Percentiles rank a stretch among this genome's conserved stretches.
phyloP scores from a whole-genome alignment of 1,284 basidiomycete genomes.

The Ceratobasidium sp. region DNA sequence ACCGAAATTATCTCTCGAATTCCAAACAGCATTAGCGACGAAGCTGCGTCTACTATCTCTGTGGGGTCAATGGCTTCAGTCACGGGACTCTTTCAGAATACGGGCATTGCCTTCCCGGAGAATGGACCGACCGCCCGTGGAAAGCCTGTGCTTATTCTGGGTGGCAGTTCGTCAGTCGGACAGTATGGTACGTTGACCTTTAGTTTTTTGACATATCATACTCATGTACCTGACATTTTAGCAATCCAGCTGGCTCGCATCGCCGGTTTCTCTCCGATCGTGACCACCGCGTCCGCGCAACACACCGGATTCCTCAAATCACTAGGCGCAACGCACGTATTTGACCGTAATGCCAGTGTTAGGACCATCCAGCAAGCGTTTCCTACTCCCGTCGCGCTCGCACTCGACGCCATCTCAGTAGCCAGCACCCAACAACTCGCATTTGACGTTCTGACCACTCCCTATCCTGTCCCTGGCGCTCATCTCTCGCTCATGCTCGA shows the following conservation, averaged over 20 bases:
- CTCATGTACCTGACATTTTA: conserved; percentile 5
- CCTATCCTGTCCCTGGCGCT: background rate
- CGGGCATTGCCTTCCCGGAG: conserved; percentile 21
- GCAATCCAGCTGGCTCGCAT: conserved; percentile 46
- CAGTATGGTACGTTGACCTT: conserved; percentile 7
- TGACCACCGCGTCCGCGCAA: conserved; percentile 58
- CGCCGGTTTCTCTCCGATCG: conserved; percentile 52
- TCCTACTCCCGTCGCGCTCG: background rate
- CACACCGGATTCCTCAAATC: conserved; percentile 60
- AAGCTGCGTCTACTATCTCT: conserved; percentile 15
- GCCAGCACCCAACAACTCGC: conserved; percentile 8
- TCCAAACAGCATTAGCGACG: conserved; percentile 8
- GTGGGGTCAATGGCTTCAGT: conserved; percentile 30
- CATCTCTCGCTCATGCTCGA: background rate
- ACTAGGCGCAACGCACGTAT: conserved; percentile 64
- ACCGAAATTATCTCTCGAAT: background rate
- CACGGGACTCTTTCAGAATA: conserved; percentile 36
- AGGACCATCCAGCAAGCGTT: conserved; percentile 20
- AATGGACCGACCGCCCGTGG: background rate
- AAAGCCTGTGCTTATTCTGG: conserved; percentile 37
- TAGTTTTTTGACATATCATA: too few relatives aligned
- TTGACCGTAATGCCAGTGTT: conserved; percentile 57
- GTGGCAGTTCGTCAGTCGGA: conserved; percentile 44
- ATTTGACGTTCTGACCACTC: conserved; percentile 10
- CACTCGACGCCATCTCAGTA: conserved; percentile 9